Evolutionary conservation across 768 basidiomycete species (phyloP), one percentile per base, ranked within the genome.

Genomic region (Suillus variegatus): DNA sequence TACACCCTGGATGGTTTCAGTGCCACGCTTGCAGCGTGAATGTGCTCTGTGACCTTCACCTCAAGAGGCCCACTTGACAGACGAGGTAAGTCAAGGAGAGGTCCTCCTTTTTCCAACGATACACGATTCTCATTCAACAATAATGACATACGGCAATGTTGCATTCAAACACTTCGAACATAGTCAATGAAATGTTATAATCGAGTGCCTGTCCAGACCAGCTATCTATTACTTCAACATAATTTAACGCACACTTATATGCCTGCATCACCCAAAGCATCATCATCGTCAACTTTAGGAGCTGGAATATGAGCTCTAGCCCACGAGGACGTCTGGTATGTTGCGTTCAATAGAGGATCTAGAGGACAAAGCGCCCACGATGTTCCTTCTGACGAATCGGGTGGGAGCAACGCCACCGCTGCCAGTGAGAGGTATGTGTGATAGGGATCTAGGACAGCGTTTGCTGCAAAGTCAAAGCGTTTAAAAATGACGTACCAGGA

Each of bases 391-490:
- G 72, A 43, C 56, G 67, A 44, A 72, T 43, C 69, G n/a, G 85
- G 84, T 40, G 86, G 80, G 75, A 85, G 86, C 72, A 96, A 82
- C 2, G 93, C 82, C 22, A 96, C 71, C 0, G 93, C 90, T 0
- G 97, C 95, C 43, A 97, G 78, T 2, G 93, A 88, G 38, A 98
- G 81, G 75, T 98, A 99, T 0, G 96, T 97, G 71, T 99, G 97
- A 72, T 94, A 97, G 0, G 97, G 95, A 79, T 99, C 97, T 91
- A 71, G 28, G 40, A 66, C 51, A 36, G 51, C 16, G 68, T 72
- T 61, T 75, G 64, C 32, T 9, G 52, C 14, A 6, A 44, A 49
- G 44, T 51, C 47, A 8, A 57, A 35, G 16, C 9, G 46, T 20
- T 43, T 14, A 32, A 47, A 54, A 18, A 43, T 22, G 13, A 64